Evolutionary conservation across 768 basidiomycete genomes (phyloP).

Genomic region (Neoboletus subvelutipes): DNA sequence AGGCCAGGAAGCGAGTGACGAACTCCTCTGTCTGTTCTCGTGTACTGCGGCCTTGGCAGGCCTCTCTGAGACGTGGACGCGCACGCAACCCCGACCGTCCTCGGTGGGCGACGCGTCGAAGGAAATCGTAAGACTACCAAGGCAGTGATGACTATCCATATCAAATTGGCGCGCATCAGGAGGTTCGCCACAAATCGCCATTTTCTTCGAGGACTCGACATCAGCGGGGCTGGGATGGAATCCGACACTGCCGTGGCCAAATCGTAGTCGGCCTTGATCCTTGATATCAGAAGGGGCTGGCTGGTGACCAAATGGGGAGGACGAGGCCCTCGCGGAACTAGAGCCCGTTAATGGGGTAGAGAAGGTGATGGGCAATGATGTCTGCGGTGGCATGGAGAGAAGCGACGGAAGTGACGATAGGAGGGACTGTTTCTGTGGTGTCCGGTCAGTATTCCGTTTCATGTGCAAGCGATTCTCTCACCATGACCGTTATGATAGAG

Average conservation of each 20-base stretch:
- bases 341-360: constrained; percentile 47
- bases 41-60: constrained; percentile 19
- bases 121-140: constrained; percentile 66
- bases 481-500: constrained; percentile 71
- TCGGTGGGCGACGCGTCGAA: constrained; percentile 65
- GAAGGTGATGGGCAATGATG: constrained; percentile 53
- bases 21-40: constrained; percentile 16
- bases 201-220: constrained; percentile 29
- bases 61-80: constrained; percentile 60
- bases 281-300: constrained; percentile 45
- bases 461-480: constrained; percentile 29
- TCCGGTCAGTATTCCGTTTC: constrained; percentile 16
- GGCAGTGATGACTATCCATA: constrained; percentile 41
- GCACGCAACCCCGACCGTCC: constrained; percentile 71
- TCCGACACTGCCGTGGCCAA: constrained; percentile 33
- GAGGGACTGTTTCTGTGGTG: constrained; percentile 56
- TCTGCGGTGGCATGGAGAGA: constrained; percentile 63
- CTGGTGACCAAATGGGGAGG: constrained; percentile 42
- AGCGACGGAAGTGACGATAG: constrained; percentile 76
- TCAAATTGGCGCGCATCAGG: constrained; percentile 55
- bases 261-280: constrained; percentile 57
- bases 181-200: constrained; percentile 33
- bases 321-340: constrained; percentile 38
- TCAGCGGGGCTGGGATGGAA: constrained; percentile 52
- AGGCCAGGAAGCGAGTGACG: constrained; percentile 29